Evolutionary conservation across 2,329 filamentous ascomycete species (phyloP), one percentile per base, ranked within the genome.

Genomic region (Niveomyces coronatus): DNA sequence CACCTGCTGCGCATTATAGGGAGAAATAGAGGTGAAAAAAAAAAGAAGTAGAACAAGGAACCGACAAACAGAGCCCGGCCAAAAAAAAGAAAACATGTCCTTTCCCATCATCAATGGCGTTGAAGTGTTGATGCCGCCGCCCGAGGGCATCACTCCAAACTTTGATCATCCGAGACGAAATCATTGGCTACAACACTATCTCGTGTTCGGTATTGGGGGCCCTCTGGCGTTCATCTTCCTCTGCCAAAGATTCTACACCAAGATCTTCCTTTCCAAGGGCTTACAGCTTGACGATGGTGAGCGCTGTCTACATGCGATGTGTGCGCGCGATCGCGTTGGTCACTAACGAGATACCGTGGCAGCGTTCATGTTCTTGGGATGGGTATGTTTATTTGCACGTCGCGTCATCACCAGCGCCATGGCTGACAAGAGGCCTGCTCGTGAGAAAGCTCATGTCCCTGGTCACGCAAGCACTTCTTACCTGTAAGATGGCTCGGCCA

Each of bases 231-330:
- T 52, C 3, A 28, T 53, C 7, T 44, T 47, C 4, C 28, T 58
- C 4, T 15, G 40, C 1, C 54, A 58, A 38, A 44, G 55, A 22
- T 45, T 49, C n/a, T 58, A 58, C 40, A 57, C 54, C 3, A 58
- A 56, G 37, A 30, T 55, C 0, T 54, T 49, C 29, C 41, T 53
- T 3, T 47, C 48, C 3, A 45, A 46, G 22, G 50, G 51, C 11
- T 27, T 53, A 10, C 41, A 44, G 17, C 40, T 52, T 17, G 50
- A 53, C 30, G 51, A 53, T 40, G 43, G 50, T 51, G 24, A 14
- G 47, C 32, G 44, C 41, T n/a, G n/a, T n/a, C n/a, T n/a, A n/a
- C n/a, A n/a, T n/a, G n/a, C n/a, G n/a, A n/a, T n/a, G n/a, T n/a
- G n/a, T n/a, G 15, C 15, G 32, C 11, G 4, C 33, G 15, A 16